Base-by-base conservation (phyloP, 768 basidiomycete species). In the Lanmaoa pseudosensibilis region DNA sequence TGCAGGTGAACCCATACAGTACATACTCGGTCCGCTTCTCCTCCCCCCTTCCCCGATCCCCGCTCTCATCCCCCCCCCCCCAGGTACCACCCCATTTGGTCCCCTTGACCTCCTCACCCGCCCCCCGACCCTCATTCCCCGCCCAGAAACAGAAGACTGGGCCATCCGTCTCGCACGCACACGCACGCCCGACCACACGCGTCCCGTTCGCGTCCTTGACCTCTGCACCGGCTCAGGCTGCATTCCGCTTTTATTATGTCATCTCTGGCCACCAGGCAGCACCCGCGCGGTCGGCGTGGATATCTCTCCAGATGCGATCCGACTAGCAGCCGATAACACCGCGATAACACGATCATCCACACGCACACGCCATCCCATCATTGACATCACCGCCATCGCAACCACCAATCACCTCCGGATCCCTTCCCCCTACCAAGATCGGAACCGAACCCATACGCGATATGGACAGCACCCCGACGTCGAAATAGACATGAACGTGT, bases 101-200 rank as follows among this genome's bases (percentile, higher is more conserved):
- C 84, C 88, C 5, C 83, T 98, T 46, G 78, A 83, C 63, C 80
- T 98, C 65, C 75, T 85, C 56, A 77, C 80, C 11, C 83, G 90
- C 18, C 77, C 88, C 3, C 96, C 96, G 2, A 85, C 87, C 18
- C 85, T 98, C 60, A 98, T 98, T 41, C 96, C 96, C 13, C 88
- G 96, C 15, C 91, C 94, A 43, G 96, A 99, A 73, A 99, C 96
- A 0, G 93, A 97, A 66, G 73, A 92, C 60, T 92, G 90, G 89
- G 77, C 86, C 8, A 69, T 83, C 10, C 79, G 78, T 49, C 81
- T 94, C 53, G 79, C 86, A 27, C 74, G 79, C 13, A 65, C 68
- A n/a, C 64, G 83, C 49, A 57, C 70, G 3, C 78, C 78, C 37
- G 5, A 19, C 43, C 6, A 53, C 23, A 27, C 23, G 36, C 36